Conservation (phyloP, 352 stramenopile species). For the Globisporangium okanoganense region DNA sequence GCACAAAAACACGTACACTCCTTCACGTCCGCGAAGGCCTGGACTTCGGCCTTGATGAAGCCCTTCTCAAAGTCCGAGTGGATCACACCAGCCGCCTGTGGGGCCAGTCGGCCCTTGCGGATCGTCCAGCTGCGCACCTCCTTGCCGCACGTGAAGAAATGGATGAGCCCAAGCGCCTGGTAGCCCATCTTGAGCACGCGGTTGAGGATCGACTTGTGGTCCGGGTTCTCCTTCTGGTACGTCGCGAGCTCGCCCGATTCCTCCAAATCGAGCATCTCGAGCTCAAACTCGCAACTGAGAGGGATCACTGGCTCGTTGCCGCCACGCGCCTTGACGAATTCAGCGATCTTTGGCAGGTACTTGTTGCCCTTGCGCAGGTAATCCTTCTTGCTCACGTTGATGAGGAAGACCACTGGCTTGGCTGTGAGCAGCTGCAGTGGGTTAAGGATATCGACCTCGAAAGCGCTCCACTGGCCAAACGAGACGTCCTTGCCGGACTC, state of each 20-base stretch:
- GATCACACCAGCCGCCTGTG: conserved; percentile 98
- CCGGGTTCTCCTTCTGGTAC: conserved; percentile 84
- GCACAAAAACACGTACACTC: conserved; percentile 50
- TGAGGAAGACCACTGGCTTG: conserved; percentile 97
- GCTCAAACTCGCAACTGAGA: conserved; percentile 98
- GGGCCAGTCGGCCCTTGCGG: conserved; percentile 94
- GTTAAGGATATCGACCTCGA: conserved; percentile 91
- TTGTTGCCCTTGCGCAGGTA: conserved; percentile 99
- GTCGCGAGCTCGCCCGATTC: conserved; percentile 42
- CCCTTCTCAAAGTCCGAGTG: conserved; percentile 99
- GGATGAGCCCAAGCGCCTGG: conserved; percentile 96
- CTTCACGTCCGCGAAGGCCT: conserved; percentile 88
- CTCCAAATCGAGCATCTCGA: conserved; percentile 89
- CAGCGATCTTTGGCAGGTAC: conserved; percentile 96
- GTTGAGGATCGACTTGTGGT: conserved; percentile 91
- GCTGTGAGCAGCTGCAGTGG: conserved; percentile 90
- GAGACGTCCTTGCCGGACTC: conserved; percentile 88
- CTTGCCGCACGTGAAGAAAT: conserved; percentile 99
- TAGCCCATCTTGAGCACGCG: conserved; percentile 98
- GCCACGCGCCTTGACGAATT: conserved; percentile 96
- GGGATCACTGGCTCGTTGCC: conserved; percentile 96
- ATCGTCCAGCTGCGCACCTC: conserved; percentile 99
- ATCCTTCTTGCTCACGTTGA: conserved; percentile 99
- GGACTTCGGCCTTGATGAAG: conserved; percentile 97
- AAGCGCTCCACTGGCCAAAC: conserved; percentile 87